Percentiles rank a stretch among this genome's conserved stretches.
Evolutionary conservation across 2,329 filamentous ascomycete genomes (phyloP).

Genomic region (Coniochaeta pulveracea): DNA sequence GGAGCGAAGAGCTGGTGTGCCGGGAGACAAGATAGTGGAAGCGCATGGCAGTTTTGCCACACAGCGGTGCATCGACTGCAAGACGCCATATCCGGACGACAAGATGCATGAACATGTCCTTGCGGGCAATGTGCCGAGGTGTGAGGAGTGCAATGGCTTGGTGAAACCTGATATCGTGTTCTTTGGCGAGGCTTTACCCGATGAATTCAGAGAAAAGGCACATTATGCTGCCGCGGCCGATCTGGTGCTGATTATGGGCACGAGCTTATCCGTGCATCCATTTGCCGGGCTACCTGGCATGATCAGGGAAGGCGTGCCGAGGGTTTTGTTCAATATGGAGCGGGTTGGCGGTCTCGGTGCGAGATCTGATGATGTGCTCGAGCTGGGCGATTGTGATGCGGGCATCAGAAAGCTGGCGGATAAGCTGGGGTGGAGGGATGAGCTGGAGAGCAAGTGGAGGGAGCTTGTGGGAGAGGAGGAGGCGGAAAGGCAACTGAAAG

Average conservation of each 20-base stretch:
- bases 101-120: slow-evolving; percentile 62
- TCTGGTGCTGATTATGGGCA: slow-evolving; percentile 76
- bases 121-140: slow-evolving; percentile 59
- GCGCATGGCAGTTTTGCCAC: slow-evolving; percentile 91
- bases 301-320: slow-evolving; percentile 50
- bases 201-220: slow-evolving; percentile 49
- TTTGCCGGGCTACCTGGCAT: slow-evolving; percentile 71
- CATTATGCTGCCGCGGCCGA: slow-evolving; percentile 31
- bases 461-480: slow-evolving; percentile 51
- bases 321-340: slow-evolving; percentile 82
- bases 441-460: slow-evolving; percentile 69
- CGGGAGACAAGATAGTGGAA: slow-evolving; percentile 71
- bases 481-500: slow-evolving; percentile 34
- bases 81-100: slow-evolving; percentile 56
- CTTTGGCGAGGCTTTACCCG: slow-evolving; percentile 59
- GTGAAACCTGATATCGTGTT: slow-evolving; percentile 96
- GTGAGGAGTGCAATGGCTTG: slow-evolving; percentile 59
- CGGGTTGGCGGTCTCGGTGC: slow-evolving; percentile 68
- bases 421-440: slow-evolving; percentile 73
- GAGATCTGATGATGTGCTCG: slow-evolving; percentile 71
- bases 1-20: slow-evolving; percentile 77
- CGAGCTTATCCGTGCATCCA: slow-evolving; percentile 76
- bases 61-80: slow-evolving; percentile 87
- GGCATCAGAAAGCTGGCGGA: slow-evolving; percentile 71
- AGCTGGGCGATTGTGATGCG: slow-evolving; percentile 72